Base-by-base conservation (phyloP, 257 asterid genomes). In the Leonotis leonurus region DNA sequence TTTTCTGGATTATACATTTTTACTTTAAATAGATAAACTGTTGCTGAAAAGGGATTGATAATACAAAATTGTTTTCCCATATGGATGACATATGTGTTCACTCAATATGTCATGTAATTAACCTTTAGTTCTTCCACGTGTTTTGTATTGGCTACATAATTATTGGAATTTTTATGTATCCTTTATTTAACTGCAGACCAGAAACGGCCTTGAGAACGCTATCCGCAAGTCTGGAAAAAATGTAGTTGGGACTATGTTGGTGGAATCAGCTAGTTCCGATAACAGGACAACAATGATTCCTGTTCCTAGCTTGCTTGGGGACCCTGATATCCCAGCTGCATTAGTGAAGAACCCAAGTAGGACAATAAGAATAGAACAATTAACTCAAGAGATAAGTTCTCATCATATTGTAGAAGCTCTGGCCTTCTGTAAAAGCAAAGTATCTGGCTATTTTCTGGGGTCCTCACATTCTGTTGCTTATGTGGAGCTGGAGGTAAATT, bases 401-500 rank as follows among this genome's bases (percentile, higher is more conserved):
- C 48, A 4, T 55, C 78, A 80, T 50, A 73, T 85, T 48, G 61
- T 75, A 33, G 70, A 73, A 61, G 81, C 81, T 72, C 71, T 85
- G 61, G 58, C 76, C 54, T 78, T 79, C 73, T 74, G 84, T 65
- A 65, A 60, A 56, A 67, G 74, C 79, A 71, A 64, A 9, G 58
- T 85, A 25, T 73, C 89, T 14, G 82, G 82, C 56, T 72, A 80
- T 66, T 70, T 67, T 70, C 60, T 82, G 45, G 94, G 89, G 24
- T 39, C 74, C 11, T 62, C 75, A 3, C 46, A 45, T 53, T 76
- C 80, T 60, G 74, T 77, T 50, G 89, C 85, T 60, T 85, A 67
- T 67, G 85, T 85, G 76, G 94, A 85, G 65, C 78, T 85, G 55
- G 85, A 80, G 81, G 93, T 82, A 40, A 49, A 68, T 35, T 48